Evolutionary conservation across 768 basidiomycete species (phyloP).

Genomic region (Exsudoporus frostii): DNA sequence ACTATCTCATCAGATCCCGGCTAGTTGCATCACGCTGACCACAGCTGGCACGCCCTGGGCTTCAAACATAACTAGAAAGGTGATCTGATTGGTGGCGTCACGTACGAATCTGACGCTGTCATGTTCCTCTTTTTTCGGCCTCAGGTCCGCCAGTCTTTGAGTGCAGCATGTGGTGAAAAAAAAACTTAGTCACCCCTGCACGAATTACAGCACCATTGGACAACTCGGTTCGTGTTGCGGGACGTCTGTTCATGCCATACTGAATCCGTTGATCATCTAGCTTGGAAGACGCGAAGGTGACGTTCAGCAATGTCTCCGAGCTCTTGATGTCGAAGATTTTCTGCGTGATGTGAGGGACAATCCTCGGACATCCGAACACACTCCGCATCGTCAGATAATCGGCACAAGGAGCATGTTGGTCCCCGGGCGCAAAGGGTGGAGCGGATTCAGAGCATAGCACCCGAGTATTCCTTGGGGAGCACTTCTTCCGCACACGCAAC

Average conservation of each 20-base stretch:
- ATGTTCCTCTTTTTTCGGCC: not conserved
- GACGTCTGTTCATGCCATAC: not conserved
- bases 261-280: not conserved
- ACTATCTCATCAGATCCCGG: not conserved
- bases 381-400: not conserved
- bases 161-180: not conserved
- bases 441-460: not conserved
- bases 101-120: not conserved
- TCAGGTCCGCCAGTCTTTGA: not conserved
- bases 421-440: not conserved
- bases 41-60: not conserved
- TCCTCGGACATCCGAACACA: constrained; percentile 1
- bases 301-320: not conserved
- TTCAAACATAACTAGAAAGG: not conserved
- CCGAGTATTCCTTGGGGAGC: not conserved
- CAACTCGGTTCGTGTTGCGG: not conserved
- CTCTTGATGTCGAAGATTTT: no score
- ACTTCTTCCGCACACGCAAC: not conserved
- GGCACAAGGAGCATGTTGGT: not conserved
- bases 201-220: not conserved
- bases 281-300: not conserved
- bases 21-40: not conserved
- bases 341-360: not conserved
- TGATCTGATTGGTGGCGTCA: not conserved
- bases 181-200: not conserved